Evolutionary conservation across 352 stramenopile genomes (phyloP).

Genomic region (Phytophthora palmivora): DNA sequence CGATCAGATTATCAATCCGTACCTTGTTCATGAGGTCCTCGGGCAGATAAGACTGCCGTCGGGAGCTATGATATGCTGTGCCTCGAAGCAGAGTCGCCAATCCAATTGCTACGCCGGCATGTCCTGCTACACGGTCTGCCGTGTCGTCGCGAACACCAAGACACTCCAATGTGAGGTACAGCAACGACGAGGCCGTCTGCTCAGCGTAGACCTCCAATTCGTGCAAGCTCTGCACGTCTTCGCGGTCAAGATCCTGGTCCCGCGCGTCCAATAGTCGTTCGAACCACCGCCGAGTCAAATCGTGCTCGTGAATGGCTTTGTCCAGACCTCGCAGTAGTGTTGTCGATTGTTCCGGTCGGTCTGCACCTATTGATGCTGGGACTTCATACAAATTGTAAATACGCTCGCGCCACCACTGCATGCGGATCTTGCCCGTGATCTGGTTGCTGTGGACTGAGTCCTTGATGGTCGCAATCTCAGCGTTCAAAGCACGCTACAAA

Average conservation of each 20-base stretch:
- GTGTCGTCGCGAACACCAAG: conserved; percentile 75
- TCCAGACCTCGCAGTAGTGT: conserved; percentile 75
- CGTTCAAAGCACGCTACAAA: conserved; percentile 86
- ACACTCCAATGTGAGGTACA: conserved; percentile 92
- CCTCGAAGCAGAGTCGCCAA: conserved; percentile 86
- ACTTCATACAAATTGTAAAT: conserved; percentile 76
- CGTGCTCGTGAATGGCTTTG: conserved; percentile 68
- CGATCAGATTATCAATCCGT: conserved; percentile 12
- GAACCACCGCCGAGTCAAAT: conserved; percentile 91
- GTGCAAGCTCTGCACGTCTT: conserved; percentile 68
- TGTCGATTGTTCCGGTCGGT: conserved; percentile 52
- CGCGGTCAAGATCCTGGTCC: conserved; percentile 86
- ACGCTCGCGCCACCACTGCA: conserved; percentile 93
- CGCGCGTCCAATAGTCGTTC: conserved; percentile 91
- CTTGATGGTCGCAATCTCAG: conserved; percentile 91
- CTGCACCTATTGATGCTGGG: conserved; percentile 22
- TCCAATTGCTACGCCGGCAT: conserved; percentile 88
- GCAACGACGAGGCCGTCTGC: conserved; percentile 87
- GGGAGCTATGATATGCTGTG: conserved; percentile 68
- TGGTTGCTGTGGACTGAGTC: conserved; percentile 88
- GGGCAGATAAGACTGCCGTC: conserved; percentile 84
- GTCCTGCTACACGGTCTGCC: conserved; percentile 80
- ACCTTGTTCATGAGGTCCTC: conserved; percentile 83
- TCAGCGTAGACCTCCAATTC: conserved; percentile 90
- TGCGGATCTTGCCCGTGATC: conserved; percentile 88